Evolutionary conservation across 495 filamentous ascomycete species (phyloP), one percentile per base, ranked within the genome.

Genomic region (Aspergillus egyptiacus): DNA sequence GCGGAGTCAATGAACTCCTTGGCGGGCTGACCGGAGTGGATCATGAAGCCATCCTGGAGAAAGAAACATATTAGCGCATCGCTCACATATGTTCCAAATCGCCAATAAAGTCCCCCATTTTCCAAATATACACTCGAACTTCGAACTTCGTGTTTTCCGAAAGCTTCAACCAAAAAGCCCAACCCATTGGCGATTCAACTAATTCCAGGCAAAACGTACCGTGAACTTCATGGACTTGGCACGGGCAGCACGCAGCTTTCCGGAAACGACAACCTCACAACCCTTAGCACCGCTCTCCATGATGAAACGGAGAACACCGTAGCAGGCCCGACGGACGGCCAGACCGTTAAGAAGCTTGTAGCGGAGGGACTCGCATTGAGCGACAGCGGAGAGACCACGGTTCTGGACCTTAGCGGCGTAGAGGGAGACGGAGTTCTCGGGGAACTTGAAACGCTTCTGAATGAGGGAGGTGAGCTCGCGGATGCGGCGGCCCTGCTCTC

Each of bases 181-280:
- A 17, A 13, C 37, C 50, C 31, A 37, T 22, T 35, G 33, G 18
- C 35, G 19, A 20, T 34, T 39, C 34, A 6, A 25, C 18, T 9
- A 37, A 25, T 24, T 15, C 23, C 2, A 24, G 24, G 28, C 28
- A 48, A n/a, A 48, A 75, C 80, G 53, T 79, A 87, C 83, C 69
- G 93, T 98, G 84, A 98, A 98, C 83, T 98, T 98, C 93, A 98
- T 98, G 79, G 82, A 87, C 87, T 98, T 98, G 69, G 93, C 93
- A 80, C 93, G 87, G 61, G 93, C 93, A 74, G 93, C 93, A 64
- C 93, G 84, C 56, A 98, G 86, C 82, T 98, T 98, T 71, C 93
- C 93, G 64, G 89, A 95, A 53, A 98, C 93, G 61, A 98, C 93
- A 58, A 98, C 93, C 80, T 98, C 93, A 70, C 93, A 98, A 69